phyloP scores from a whole-genome alignment of 345 rosid genomes.

The Eucalyptus microcorys region DNA sequence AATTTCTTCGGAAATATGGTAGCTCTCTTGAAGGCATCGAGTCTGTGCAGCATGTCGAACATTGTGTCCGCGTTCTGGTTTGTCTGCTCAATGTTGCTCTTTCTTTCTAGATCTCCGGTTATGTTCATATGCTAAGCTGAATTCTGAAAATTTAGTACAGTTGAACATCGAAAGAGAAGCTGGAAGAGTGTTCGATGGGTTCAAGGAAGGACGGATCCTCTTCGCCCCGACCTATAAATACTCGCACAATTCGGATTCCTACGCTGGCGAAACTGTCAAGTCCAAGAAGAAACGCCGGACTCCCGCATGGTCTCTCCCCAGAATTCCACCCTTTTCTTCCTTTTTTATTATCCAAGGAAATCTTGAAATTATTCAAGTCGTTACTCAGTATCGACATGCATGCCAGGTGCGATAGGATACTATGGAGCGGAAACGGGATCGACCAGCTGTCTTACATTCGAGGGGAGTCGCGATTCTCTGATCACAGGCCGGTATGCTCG shows the following conservation, averaged over 20 bases:
- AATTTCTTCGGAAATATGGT: background rate
- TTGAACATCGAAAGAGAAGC: conserved; percentile 76
- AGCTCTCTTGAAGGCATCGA: background rate
- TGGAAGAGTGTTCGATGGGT: conserved; percentile 76
- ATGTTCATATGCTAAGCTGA: background rate
- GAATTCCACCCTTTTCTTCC: background rate
- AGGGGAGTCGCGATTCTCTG: conserved; percentile 85
- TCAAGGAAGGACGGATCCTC: conserved; percentile 60
- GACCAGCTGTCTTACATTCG: conserved; percentile 69
- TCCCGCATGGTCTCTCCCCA: conserved; percentile 65
- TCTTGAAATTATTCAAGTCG: background rate
- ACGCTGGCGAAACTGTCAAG: conserved; percentile 78
- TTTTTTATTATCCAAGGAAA: background rate
- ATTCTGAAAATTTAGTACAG: conserved; percentile 14
- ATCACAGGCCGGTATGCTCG: conserved; percentile 90
- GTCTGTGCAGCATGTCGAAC: background rate
- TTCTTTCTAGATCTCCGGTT: background rate
- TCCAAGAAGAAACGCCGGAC: conserved; percentile 94
- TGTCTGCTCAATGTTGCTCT: background rate
- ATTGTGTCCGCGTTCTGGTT: background rate
- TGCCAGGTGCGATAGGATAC: conserved; percentile 86
- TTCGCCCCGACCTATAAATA: conserved; percentile 96
- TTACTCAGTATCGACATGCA: background rate
- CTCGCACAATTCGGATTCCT: conserved; percentile 74
- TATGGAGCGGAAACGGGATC: conserved; percentile 77